phyloP scores from a whole-genome alignment of 75 land plant genomes.

The Pinus taeda region DNA sequence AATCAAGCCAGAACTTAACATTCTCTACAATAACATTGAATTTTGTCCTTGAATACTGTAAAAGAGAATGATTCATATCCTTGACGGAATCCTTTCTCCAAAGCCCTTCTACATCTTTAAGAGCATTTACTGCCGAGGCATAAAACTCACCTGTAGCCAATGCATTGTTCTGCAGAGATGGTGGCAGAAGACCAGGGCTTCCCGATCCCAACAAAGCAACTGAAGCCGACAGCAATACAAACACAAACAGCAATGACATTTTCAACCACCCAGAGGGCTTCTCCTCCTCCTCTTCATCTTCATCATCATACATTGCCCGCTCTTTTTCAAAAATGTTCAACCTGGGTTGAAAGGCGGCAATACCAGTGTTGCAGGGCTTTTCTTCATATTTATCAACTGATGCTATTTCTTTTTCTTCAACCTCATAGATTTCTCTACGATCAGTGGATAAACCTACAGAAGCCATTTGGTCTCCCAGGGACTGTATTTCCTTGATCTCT shows the following conservation, averaged over 20 bases:
- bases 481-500: slow-evolving; percentile 8
- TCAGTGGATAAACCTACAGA: not conserved
- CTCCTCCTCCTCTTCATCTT: slow-evolving; percentile 1
- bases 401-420: not conserved
- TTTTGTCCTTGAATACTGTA: not conserved
- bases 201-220: slow-evolving; percentile 1
- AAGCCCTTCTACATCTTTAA: not conserved
- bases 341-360: not conserved
- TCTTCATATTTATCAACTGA: not conserved
- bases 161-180: slow-evolving; percentile 4
- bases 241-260: not conserved
- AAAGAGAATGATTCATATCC: not conserved
- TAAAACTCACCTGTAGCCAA: slow-evolving; percentile 7
- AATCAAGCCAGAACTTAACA: not conserved
- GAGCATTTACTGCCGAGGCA: not conserved
- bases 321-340: not conserved
- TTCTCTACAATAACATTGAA: not conserved
- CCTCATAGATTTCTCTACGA: not conserved
- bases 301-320: not conserved
- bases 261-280: slow-evolving; percentile 1
- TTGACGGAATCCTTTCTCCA: not conserved
- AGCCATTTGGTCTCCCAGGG: not conserved
- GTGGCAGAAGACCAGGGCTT: slow-evolving; percentile 7
- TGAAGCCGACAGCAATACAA: slow-evolving; percentile 5
- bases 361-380: not conserved